Evolutionary conservation across 1,139 yeast genomes (phyloP).

Genomic region (Pichiaceae sp.): DNA sequence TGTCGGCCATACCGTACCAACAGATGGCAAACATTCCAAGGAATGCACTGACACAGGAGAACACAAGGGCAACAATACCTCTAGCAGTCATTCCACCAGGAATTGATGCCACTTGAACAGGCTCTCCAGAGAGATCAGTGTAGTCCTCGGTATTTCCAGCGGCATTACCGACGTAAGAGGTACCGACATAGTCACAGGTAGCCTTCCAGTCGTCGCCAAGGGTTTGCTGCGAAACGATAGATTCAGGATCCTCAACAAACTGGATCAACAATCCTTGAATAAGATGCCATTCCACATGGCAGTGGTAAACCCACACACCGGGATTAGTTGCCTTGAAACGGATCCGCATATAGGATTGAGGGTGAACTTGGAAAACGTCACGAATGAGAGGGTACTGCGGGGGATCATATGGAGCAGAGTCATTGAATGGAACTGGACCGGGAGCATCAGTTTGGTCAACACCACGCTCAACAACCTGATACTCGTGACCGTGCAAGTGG

Average conservation of each 20-base stretch:
- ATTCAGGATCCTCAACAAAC: slow-evolving; percentile 44
- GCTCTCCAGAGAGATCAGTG: slow-evolving; percentile 64
- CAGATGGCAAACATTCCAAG: slow-evolving; percentile 71
- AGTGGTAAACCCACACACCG: slow-evolving; percentile 60
- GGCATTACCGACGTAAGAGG: slow-evolving; percentile 66
- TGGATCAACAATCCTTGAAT: slow-evolving; percentile 50
- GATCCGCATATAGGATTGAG: slow-evolving; percentile 47
- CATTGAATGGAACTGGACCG: slow-evolving; percentile 41
- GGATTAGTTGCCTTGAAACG: slow-evolving; percentile 53
- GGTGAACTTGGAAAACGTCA: slow-evolving; percentile 43
- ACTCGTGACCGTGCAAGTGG: slow-evolving; percentile 74
- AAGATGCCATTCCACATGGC: slow-evolving; percentile 60
- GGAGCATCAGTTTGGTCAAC: slow-evolving; percentile 34
- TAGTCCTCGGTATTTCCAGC: slow-evolving; percentile 65
- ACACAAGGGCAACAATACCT: slow-evolving; percentile 81
- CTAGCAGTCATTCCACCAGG: slow-evolving; percentile 86
- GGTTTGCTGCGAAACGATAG: slow-evolving; percentile 41
- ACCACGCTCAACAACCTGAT: slow-evolving; percentile 54
- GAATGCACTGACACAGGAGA: slow-evolving; percentile 72
- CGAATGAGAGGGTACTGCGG: slow-evolving; percentile 47
- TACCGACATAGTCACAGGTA: slow-evolving; percentile 47
- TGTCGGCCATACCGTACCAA: slow-evolving; percentile 76
- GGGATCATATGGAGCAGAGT: slow-evolving; percentile 40
- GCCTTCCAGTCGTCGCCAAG: slow-evolving; percentile 49
- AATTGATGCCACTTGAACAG: slow-evolving; percentile 51